Evolutionary conservation across 495 filamentous ascomycete genomes (phyloP).

Genomic region (Cudoniella acicularis): DNA sequence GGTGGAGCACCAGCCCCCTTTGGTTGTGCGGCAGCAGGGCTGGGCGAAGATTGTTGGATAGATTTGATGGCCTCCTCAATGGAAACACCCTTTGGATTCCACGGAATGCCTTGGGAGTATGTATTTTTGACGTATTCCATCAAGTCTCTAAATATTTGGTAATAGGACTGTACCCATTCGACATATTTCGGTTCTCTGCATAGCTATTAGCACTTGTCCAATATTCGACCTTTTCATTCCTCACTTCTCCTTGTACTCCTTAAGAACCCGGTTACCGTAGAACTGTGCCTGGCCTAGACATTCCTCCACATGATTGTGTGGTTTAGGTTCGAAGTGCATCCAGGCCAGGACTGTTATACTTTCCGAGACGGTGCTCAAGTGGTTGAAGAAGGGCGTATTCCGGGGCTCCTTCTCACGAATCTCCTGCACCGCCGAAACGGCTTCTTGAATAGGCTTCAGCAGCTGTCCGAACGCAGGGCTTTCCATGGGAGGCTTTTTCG

Average conservation of each 20-base stretch:
- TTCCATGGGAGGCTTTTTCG: conserved; percentile 80
- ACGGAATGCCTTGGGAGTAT: conserved; percentile 73
- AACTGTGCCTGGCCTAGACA: conserved; percentile 76
- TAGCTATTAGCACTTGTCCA: conserved; percentile 7
- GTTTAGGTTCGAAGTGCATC: conserved; percentile 76
- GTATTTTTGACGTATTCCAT: conserved; percentile 76
- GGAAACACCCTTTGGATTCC: conserved; percentile 81
- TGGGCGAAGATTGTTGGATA: conserved; percentile 40
- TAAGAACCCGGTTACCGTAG: conserved; percentile 87
- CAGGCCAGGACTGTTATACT: conserved; percentile 82
- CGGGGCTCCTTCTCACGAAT: conserved; percentile 72
- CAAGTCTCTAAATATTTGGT: conserved; percentile 78
- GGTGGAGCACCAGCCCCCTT: conserved; percentile 39
- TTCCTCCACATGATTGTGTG: conserved; percentile 76
- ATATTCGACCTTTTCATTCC: conserved; percentile 19
- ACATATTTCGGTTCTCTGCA: conserved; percentile 70
- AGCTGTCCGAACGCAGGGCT: conserved; percentile 66
- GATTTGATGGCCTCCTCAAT: conserved; percentile 65
- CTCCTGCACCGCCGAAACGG: conserved; percentile 74
- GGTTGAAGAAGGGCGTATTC: conserved; percentile 63
- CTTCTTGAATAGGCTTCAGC: conserved; percentile 60
- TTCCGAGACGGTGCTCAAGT: conserved; percentile 82
- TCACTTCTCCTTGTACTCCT: conserved; percentile 86
- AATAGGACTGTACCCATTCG: conserved; percentile 85
- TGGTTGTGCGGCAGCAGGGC: conserved; percentile 26